These are phyloP conservation scores for Wickerhamomyces subpelliculosus DNA, from an alignment of 805 yeast genomes.

Conservation along the genomic window DNA sequence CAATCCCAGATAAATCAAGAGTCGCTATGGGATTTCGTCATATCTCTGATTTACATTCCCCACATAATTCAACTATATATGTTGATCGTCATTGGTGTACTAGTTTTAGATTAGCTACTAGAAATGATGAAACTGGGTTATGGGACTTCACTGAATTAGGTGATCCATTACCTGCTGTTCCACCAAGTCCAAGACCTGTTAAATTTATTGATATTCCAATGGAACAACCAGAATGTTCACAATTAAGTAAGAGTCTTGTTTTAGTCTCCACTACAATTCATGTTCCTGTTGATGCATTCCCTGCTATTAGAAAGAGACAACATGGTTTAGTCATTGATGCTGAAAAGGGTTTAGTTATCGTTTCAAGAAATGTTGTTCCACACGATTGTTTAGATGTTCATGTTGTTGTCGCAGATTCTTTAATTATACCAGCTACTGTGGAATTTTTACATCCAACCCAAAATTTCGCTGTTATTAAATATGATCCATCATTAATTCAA, in stretches of 20 bases:
- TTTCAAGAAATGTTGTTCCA: conserved; percentile 73
- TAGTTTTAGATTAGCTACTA: conserved; percentile 60
- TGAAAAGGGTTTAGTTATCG: conserved; percentile 68
- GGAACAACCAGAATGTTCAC: conserved; percentile 43
- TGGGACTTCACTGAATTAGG: conserved; percentile 50
- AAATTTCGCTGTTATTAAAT: conserved; percentile 77
- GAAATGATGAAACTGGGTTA: conserved; percentile 49
- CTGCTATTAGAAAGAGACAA: conserved; percentile 52
- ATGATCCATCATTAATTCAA: conserved; percentile 66
- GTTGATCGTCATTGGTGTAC: conserved; percentile 85
- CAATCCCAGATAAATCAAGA: conserved; percentile 68
- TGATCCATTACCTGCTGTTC: conserved; percentile 50
- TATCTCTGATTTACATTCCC: conserved; percentile 73
- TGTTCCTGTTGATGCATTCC: conserved; percentile 68
- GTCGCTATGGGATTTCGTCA: conserved; percentile 70
- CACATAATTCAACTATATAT: conserved; percentile 54
- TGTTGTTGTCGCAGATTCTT: conserved; percentile 79
- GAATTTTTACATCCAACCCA: conserved; percentile 82
- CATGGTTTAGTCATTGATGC: conserved; percentile 83
- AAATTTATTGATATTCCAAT: conserved; percentile 64
- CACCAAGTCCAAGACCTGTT: conserved; percentile 53
- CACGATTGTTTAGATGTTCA: conserved; percentile 69
- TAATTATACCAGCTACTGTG: conserved; percentile 72
- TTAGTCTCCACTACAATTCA: conserved; percentile 61
- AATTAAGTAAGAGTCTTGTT: conserved; percentile 63